Percentiles rank a stretch among this genome's conserved stretches.
Evolutionary conservation across 2,329 filamentous ascomycete genomes (phyloP).

Genomic region (Arthrobotrys iridis): DNA sequence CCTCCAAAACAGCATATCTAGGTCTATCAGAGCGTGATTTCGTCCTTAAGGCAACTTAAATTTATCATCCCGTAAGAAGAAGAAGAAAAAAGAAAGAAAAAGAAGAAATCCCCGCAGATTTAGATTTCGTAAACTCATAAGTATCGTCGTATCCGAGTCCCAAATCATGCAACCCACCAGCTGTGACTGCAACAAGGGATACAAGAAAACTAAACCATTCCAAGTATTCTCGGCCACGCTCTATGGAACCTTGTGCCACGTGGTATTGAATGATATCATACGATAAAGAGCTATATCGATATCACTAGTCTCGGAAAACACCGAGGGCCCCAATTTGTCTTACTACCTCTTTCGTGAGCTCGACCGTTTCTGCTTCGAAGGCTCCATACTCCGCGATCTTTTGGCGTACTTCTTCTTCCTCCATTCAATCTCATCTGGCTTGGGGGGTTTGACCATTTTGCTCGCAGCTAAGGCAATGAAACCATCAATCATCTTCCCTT

Average conservation of each 20-base stretch:
- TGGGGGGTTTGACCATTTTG: conserved; percentile 52
- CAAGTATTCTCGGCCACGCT: conserved; percentile 1
- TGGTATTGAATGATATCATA: conserved; percentile 11
- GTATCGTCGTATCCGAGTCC: neutral
- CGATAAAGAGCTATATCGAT: neutral
- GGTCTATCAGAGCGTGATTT: no score
- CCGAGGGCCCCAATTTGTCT: neutral
- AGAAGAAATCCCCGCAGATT: no score
- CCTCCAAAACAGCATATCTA: no score
- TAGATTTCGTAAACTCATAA: conserved; percentile 11
- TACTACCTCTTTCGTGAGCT: conserved; percentile 4
- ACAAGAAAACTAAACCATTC: neutral
- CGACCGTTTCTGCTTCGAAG: conserved; percentile 14
- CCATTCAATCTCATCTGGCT: conserved; percentile 37
- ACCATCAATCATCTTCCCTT: conserved; percentile 49
- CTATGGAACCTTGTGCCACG: neutral
- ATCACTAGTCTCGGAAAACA: conserved; percentile 9
- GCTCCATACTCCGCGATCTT: conserved; percentile 30
- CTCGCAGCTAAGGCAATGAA: conserved; percentile 50
- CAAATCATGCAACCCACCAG: neutral
- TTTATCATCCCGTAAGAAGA: no score
- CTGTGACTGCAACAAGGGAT: conserved; percentile 8
- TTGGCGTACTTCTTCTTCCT: conserved; percentile 35
- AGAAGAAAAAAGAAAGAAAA: no score
- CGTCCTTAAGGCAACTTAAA: no score